Conservation (phyloP, 2,329 filamentous ascomycete genomes). For the Fusarium tupiense region DNA sequence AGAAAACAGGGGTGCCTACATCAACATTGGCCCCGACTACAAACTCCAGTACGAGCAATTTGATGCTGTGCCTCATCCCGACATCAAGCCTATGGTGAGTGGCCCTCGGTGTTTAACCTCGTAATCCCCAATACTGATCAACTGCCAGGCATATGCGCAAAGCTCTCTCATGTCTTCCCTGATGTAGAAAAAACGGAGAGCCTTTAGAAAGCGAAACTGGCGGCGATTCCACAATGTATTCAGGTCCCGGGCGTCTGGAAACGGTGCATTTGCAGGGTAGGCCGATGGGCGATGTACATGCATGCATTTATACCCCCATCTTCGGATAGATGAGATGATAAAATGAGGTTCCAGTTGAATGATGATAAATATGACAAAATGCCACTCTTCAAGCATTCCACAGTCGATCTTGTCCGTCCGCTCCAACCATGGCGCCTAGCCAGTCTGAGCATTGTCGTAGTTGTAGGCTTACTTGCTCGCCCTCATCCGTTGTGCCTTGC, state of each 20-base stretch:
- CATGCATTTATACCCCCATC: slow-evolving; percentile 44
- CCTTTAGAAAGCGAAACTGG: slow-evolving; percentile 26
- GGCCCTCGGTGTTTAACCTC: not conserved
- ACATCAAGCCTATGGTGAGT: slow-evolving; percentile 89
- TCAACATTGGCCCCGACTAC: slow-evolving; percentile 92
- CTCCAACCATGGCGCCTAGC: slow-evolving; percentile 68
- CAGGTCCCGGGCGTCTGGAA: slow-evolving; percentile 42
- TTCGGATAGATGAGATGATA: slow-evolving; percentile 28
- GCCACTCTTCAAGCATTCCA: slow-evolving; percentile 55
- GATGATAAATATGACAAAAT: slow-evolving; percentile 25
- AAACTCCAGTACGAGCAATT: slow-evolving; percentile 95
- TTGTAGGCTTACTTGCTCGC: slow-evolving; percentile 61
- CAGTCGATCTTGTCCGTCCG: slow-evolving; percentile 54
- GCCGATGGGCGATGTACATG: slow-evolving; percentile 40
- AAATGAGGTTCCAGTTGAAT: slow-evolving; percentile 32
- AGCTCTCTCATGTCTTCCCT: slow-evolving; percentile 82
- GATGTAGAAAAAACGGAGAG: slow-evolving; percentile 61
- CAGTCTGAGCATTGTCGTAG: slow-evolving; percentile 70
- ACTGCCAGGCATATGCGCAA: slow-evolving; percentile 78
- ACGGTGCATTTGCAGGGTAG: slow-evolving; percentile 40
- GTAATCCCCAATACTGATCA: slow-evolving; percentile 24
- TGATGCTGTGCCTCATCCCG: slow-evolving; percentile 93
- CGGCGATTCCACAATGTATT: slow-evolving; percentile 26
- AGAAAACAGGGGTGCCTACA: slow-evolving; percentile 97
- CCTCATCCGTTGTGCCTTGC: slow-evolving; percentile 58